A percentile compares a stretch with the other conserved stretches of the same genome.
Evolutionary conservation across 768 basidiomycete genomes (phyloP).

Genomic region (Nidularia pulvinata): DNA sequence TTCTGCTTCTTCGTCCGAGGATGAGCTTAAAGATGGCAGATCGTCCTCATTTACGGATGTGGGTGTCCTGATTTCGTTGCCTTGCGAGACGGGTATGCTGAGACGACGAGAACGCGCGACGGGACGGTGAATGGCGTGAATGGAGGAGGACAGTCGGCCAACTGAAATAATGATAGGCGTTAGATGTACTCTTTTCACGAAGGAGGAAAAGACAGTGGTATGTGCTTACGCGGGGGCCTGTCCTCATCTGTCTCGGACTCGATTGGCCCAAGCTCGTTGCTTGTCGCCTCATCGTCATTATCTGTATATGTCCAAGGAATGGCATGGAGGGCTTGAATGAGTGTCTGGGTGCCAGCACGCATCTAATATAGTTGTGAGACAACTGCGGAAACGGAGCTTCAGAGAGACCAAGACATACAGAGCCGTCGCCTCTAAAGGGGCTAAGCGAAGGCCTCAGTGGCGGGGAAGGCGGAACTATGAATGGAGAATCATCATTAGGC

Average conservation of each 20-base stretch:
- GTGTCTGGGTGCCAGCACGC: conserved; percentile 85
- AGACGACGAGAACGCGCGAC: conserved; percentile 63
- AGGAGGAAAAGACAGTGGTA: conserved; percentile 1
- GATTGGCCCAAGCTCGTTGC: conserved; percentile 35
- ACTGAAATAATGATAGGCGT: conserved; percentile 18
- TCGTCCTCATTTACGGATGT: conserved; percentile 24
- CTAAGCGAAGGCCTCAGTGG: conserved; percentile 45
- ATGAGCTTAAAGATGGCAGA: conserved; percentile 17
- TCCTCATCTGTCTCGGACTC: conserved; percentile 53
- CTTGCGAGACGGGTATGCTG: conserved; percentile 20
- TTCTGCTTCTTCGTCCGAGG: conserved; percentile 51
- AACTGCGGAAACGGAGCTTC: conserved; percentile 1
- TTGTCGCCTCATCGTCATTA: conserved; percentile 60
- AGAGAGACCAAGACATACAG: conserved; percentile 44
- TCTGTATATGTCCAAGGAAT: conserved; percentile 78
- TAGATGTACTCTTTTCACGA: neutral
- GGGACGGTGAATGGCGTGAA: conserved; percentile 86
- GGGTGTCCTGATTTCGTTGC: conserved; percentile 8
- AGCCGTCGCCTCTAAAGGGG: conserved; percentile 67
- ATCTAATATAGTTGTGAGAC: conserved; percentile 46
- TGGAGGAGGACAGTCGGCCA: conserved; percentile 73
- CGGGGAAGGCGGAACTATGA: conserved; percentile 77
- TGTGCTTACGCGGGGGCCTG: neutral
- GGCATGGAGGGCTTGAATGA: conserved; percentile 87
- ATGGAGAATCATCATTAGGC: conserved; percentile 42